Evolutionary conservation across 1,284 basidiomycete species (phyloP).

Genomic region (Neonothopanus nambi): DNA sequence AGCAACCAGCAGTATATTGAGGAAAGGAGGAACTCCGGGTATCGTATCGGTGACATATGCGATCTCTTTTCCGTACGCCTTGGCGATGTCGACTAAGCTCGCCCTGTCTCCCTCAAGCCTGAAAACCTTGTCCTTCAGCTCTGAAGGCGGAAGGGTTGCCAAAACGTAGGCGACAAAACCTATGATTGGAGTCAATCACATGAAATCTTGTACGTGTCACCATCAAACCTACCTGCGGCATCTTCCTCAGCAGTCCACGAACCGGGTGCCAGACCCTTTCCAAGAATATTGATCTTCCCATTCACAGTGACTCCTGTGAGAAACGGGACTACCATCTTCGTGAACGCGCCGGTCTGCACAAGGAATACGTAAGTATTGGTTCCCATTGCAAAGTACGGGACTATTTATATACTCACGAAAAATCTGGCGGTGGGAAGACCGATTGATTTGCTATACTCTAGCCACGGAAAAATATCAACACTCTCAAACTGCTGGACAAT

Average conservation of each 20-base stretch:
- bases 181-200: not conserved
- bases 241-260: conserved; percentile 25
- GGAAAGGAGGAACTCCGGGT: conserved; percentile 17
- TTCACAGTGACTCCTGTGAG: conserved; percentile 19
- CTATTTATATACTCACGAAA: conserved; percentile 18
- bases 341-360: conserved; percentile 19
- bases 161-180: conserved; percentile 31
- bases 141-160: conserved; percentile 22
- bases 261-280: conserved; percentile 24
- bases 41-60: conserved; percentile 21
- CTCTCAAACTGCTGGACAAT: not conserved
- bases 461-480: conserved; percentile 2
- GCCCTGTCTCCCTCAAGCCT: conserved; percentile 29
- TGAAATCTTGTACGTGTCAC: not conserved
- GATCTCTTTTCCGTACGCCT: conserved; percentile 20
- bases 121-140: conserved; percentile 24
- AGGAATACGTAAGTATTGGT: not conserved
- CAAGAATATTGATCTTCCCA: conserved; percentile 25
- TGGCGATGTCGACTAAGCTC: conserved; percentile 24
- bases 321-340: conserved; percentile 20
- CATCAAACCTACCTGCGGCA: conserved; percentile 22
- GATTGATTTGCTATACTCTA: conserved; percentile 21
- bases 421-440: conserved; percentile 21
- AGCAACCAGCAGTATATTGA: conserved; percentile 18
- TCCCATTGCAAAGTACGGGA: too few relatives aligned